Evolutionary conservation across 768 basidiomycete genomes (phyloP).

Genomic region (Zangia roseola): DNA sequence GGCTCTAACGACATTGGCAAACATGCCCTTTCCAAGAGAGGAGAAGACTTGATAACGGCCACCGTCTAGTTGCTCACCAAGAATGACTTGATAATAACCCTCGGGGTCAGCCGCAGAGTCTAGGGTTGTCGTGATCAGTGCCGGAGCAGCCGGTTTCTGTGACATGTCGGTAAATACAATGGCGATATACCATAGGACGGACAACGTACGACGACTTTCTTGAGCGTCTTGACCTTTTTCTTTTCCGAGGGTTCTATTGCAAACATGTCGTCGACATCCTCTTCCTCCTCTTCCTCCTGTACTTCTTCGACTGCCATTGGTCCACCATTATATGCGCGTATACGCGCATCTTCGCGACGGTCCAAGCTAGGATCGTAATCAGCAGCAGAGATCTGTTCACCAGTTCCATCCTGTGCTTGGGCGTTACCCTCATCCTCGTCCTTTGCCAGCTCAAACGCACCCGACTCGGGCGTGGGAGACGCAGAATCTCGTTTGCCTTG

Average conservation of each 20-base stretch:
- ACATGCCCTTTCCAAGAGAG: constrained; percentile 98
- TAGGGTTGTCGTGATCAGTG: constrained; percentile 70
- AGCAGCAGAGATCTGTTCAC: constrained; percentile 83
- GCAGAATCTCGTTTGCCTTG: constrained; percentile 52
- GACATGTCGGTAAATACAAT: constrained; percentile 2
- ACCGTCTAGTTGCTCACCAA: constrained; percentile 91
- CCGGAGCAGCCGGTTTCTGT: constrained; percentile 54
- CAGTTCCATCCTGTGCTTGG: constrained; percentile 43
- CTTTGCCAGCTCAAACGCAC: constrained; percentile 68
- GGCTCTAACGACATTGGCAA: constrained; percentile 93
- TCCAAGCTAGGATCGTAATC: constrained; percentile 90
- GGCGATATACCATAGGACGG: background rate
- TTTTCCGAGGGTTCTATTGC: constrained; percentile 52
- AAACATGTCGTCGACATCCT: constrained; percentile 97
- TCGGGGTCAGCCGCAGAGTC: constrained; percentile 93
- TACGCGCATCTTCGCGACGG: constrained; percentile 79
- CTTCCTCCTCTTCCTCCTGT: constrained; percentile 67
- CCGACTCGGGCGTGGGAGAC: constrained; percentile 58
- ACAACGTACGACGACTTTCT: constrained; percentile 52
- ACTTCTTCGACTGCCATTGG: constrained; percentile 40
- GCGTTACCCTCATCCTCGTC: constrained; percentile 52
- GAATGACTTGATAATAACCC: constrained; percentile 92
- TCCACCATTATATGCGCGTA: constrained; percentile 49
- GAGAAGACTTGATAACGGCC: constrained; percentile 95
- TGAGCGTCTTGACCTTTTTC: constrained; percentile 54